Evolutionary conservation across 352 stramenopile genomes (phyloP), one percentile per base, ranked within the genome.

Genomic region (Phytophthora boehmeriae): DNA sequence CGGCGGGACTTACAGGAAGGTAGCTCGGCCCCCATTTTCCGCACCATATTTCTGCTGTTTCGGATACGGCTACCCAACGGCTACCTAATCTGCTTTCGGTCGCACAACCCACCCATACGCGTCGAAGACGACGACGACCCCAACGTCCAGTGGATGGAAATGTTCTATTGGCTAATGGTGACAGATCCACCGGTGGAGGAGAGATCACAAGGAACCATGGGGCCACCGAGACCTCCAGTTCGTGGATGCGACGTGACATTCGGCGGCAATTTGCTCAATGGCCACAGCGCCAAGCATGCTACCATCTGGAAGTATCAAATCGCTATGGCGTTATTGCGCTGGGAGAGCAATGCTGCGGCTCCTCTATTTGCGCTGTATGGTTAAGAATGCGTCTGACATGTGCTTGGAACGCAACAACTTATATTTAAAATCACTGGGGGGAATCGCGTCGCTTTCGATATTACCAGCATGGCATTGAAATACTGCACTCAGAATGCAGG

Each of bases 241-340:
- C 49, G 32, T 42, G 66, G 68, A 6, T 88, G 80, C 48, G 78
- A 90, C 54, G 78, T 90, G 52, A 87, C 73, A 20, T 92, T 87
- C 62, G 83, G 83, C 20, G 83, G 83, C 35, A 90, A 89, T 22
- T 34, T 92, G 30, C 72, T 92, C 23, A 84, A 87, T 55, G 65
- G 80, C 36, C 67, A 70, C 42, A 90, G 81, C 46, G 63, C 74
- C 13, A 71, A 88, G 54, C 79, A 91, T 46, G 83, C 83, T 10
- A 81, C 71, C 6, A 76, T 77, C 14, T 92, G 83, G 83, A 92
- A 90, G 61, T 92, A 92, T 66, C 79, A 92, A 67, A 90, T 92
- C 60, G 81, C 81, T 13, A 90, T 92, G 77, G 76, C 83, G 30
- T 62, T 90, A 27, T 59, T 92, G 54, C 69, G 83, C 17, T 92